A percentile compares a stretch with the other conserved stretches of the same genome.
Conservation (phyloP, 208 protist species). For the Trypanosoma avium region DNA sequence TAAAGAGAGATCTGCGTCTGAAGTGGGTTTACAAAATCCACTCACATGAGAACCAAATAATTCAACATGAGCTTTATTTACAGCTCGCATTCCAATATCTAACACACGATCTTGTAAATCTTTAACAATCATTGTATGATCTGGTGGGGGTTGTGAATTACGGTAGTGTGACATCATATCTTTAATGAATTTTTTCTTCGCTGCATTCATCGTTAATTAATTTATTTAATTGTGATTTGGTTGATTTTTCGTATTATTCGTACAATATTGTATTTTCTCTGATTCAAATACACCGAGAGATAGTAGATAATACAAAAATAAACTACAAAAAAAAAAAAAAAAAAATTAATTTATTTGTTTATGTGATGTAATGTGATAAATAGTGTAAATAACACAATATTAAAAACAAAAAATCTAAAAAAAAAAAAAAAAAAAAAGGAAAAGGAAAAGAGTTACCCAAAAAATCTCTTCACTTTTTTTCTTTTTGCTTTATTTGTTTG, state of each 20-base stretch:
- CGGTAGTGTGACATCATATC: slow-evolving; percentile 81
- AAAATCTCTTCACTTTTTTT: slow-evolving; percentile 6
- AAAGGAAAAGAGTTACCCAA: background rate
- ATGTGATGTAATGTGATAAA: background rate
- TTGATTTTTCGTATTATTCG: no score
- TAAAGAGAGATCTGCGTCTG: slow-evolving; percentile 84
- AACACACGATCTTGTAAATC: slow-evolving; percentile 66
- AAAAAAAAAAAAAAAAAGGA: slow-evolving; percentile 8
- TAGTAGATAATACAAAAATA: no score
- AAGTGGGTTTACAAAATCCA: slow-evolving; percentile 77
- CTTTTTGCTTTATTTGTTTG: no score
- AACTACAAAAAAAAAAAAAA: no score
- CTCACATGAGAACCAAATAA: slow-evolving; percentile 85
- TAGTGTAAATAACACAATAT: slow-evolving; percentile 9
- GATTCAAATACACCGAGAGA: no score
- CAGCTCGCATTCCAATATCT: slow-evolving; percentile 64
- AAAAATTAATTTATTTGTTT: no score
- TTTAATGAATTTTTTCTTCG: slow-evolving; percentile 49
- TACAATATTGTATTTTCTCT: no score
- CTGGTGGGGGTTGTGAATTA: slow-evolving; percentile 20
- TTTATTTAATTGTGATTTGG: no score
- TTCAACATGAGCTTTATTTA: slow-evolving; percentile 85
- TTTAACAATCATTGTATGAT: slow-evolving; percentile 39
- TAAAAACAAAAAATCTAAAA: slow-evolving; percentile 19
- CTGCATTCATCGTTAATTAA: slow-evolving; percentile 17